These are phyloP conservation scores for Tricholomella constricta DNA, from an alignment of 768 basidiomycete species.

Conservation along the genomic window DNA sequence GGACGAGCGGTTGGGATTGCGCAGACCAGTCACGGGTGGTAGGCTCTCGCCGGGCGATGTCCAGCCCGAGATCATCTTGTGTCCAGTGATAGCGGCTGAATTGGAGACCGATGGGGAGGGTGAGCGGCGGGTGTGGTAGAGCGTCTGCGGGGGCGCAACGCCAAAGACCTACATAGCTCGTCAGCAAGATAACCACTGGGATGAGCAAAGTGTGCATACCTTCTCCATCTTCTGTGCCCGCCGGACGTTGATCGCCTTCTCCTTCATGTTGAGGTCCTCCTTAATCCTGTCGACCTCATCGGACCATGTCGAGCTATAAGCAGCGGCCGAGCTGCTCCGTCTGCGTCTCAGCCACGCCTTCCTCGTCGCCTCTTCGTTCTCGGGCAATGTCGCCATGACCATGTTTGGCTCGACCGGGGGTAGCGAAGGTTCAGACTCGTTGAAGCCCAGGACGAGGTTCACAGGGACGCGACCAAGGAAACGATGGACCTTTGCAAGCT, in stretches of 20 bases:
- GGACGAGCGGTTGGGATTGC: conserved; percentile 53
- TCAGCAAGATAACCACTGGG: neutral
- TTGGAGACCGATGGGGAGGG: conserved; percentile 37
- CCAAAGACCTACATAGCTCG: conserved; percentile 68
- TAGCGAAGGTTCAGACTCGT: conserved; percentile 30
- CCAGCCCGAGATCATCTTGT: conserved; percentile 18
- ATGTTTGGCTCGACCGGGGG: conserved; percentile 26
- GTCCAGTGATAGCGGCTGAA: conserved; percentile 10
- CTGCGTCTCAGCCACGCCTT: conserved; percentile 50
- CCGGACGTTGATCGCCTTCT: conserved; percentile 79
- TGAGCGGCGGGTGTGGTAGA: conserved; percentile 69
- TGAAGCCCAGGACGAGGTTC: conserved; percentile 60
- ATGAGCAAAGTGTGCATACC: conserved; percentile 41
- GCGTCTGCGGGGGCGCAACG: conserved; percentile 72
- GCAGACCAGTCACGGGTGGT: conserved; percentile 24
- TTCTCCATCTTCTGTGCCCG: conserved; percentile 88
- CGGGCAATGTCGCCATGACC: conserved; percentile 22
- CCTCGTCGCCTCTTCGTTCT: conserved; percentile 32
- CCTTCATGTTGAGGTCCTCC: conserved; percentile 68
- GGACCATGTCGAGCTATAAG: conserved; percentile 48
- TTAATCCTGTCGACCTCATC: conserved; percentile 63
- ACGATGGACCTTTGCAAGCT: conserved; percentile 79
- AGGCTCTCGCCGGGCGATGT: conserved; percentile 22
- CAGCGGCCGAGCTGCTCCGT: conserved; percentile 55
- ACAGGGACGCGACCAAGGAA: conserved; percentile 81